Evolutionary conservation across 2,329 filamentous ascomycete genomes (phyloP).

Genomic region (Fusarium proliferatum): DNA sequence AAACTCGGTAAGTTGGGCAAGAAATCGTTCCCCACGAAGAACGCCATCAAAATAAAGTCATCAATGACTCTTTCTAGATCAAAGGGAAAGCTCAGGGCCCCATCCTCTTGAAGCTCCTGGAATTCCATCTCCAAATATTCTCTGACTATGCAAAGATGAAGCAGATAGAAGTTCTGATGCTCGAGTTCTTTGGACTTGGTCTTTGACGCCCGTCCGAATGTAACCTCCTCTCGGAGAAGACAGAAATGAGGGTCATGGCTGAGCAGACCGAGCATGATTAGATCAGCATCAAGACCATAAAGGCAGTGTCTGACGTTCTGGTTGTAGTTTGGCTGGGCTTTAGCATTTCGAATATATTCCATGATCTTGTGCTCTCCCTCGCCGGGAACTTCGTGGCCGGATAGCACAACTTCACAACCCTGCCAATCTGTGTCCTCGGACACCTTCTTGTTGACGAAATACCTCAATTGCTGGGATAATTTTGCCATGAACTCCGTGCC

Average conservation of each 20-base stretch:
- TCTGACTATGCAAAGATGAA: slow-evolving; percentile 96
- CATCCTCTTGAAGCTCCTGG: slow-evolving; percentile 84
- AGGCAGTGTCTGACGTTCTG: slow-evolving; percentile 95
- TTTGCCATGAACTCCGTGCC: slow-evolving; percentile 97
- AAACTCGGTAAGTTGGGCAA: slow-evolving; percentile 94
- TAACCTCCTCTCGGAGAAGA: slow-evolving; percentile 95
- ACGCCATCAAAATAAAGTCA: slow-evolving; percentile 99
- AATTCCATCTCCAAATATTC: slow-evolving; percentile 98
- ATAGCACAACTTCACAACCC: slow-evolving; percentile 93
- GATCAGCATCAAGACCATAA: slow-evolving; percentile 95
- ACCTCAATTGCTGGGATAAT: slow-evolving; percentile 91
- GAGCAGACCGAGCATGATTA: slow-evolving; percentile 97
- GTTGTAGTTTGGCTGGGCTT: slow-evolving; percentile 93
- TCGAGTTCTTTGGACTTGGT: slow-evolving; percentile 95
- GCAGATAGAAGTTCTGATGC: slow-evolving; percentile 97
- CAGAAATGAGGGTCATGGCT: slow-evolving; percentile 99
- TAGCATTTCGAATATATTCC: slow-evolving; percentile 98
- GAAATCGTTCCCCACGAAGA: slow-evolving; percentile 99
- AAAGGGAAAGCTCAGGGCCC: slow-evolving; percentile 79
- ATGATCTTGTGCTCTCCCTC: slow-evolving; percentile 99
- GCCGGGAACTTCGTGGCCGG: slow-evolving; percentile 96
- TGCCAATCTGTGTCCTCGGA: slow-evolving; percentile 98
- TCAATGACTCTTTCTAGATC: slow-evolving; percentile 98
- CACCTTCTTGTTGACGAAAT: slow-evolving; percentile 99
- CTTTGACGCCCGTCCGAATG: slow-evolving; percentile 89